Conservation (phyloP, 345 rosid species). For the Populus ilicifolia region DNA sequence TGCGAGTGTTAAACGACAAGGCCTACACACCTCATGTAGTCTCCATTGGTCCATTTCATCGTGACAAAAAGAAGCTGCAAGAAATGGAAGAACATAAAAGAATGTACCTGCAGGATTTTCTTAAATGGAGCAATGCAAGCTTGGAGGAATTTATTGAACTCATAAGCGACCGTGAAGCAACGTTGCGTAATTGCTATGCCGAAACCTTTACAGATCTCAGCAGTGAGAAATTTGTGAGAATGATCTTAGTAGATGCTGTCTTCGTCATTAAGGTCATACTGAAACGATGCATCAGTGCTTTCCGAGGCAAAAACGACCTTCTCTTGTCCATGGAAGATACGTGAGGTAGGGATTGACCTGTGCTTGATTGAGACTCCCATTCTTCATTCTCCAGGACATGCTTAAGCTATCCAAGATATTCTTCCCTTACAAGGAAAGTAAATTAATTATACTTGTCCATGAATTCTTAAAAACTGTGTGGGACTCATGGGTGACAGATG, state of each 20-base stretch:
- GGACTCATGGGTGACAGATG: neutral
- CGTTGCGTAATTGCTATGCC: neutral
- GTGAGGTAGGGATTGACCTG: conserved; percentile 5
- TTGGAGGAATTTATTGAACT: neutral
- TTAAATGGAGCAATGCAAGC: neutral
- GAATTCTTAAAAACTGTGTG: neutral
- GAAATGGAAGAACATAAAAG: conserved; percentile 13
- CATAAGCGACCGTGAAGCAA: neutral
- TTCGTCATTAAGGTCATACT: conserved; percentile 4
- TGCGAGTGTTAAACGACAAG: neutral
- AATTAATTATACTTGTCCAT: neutral
- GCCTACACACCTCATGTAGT: neutral
- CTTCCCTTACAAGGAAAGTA: neutral
- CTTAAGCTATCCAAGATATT: neutral
- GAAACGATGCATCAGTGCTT: neutral
- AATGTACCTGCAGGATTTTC: neutral
- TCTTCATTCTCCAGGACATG: conserved; percentile 20
- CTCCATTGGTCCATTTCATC: neutral
- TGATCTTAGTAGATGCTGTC: conserved; percentile 5
- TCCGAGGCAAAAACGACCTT: neutral
- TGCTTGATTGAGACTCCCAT: conserved; percentile 24
- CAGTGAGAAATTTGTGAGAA: conserved; percentile 4
- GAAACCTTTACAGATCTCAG: neutral
- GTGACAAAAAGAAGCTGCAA: neutral
- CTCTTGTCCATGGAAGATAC: neutral